Conservation (phyloP, 768 basidiomycete genomes). For the Kwoniella newhampshirensis region DNA sequence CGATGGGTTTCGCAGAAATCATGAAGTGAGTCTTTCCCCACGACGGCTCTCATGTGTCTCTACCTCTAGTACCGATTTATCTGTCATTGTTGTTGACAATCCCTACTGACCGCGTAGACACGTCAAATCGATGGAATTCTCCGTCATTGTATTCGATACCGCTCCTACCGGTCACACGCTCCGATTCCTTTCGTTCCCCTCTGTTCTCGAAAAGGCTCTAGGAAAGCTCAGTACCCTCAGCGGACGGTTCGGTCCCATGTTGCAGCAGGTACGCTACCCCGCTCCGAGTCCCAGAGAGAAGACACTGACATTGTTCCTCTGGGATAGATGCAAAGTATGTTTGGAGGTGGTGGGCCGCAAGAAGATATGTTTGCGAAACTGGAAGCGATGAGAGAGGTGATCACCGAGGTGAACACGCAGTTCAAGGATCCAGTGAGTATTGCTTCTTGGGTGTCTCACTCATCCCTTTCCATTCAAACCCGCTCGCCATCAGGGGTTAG, state of each 20-base stretch:
- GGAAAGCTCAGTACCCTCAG: slow-evolving; percentile 92
- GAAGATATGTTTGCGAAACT: slow-evolving; percentile 99
- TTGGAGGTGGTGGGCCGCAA: slow-evolving; percentile 88
- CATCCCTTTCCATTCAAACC: no score
- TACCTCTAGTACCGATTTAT: neutral
- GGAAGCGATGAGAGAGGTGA: slow-evolving; percentile 92
- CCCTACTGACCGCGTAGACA: slow-evolving; percentile 62
- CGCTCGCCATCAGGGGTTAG: no score
- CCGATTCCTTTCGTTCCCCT: slow-evolving; percentile 98
- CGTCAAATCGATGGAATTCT: slow-evolving; percentile 99
- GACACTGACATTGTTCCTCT: no score
- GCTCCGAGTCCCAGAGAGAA: no score
- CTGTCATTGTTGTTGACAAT: neutral
- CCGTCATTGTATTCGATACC: slow-evolving; percentile 99
- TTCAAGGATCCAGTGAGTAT: slow-evolving; percentile 91
- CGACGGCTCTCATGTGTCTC: neutral
- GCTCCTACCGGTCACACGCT: slow-evolving; percentile 98
- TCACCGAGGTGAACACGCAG: slow-evolving; percentile 97
- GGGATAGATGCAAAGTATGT: slow-evolving; percentile 95
- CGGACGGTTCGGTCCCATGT: slow-evolving; percentile 94
- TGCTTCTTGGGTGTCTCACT: no score
- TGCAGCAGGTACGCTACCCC: slow-evolving; percentile 69
- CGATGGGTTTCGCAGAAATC: slow-evolving; percentile 99
- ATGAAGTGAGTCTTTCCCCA: slow-evolving; percentile 74
- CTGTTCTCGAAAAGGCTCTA: slow-evolving; percentile 93